Evolutionary conservation across 768 basidiomycete genomes (phyloP), one percentile per base, ranked within the genome.

Genomic region (Russula griseocarnosa): DNA sequence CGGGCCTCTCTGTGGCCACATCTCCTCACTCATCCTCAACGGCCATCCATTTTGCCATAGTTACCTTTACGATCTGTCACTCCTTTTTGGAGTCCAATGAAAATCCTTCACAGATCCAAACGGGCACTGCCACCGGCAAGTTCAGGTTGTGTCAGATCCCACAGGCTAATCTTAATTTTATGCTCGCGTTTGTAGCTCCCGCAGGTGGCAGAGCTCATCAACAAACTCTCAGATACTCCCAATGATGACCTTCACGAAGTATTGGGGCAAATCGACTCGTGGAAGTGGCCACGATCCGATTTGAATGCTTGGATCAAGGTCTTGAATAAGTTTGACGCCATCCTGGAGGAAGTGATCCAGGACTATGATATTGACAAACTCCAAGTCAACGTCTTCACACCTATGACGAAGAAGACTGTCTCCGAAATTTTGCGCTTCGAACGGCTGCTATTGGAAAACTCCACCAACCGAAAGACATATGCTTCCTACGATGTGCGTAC

Each of bases 281-380:
- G 97, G 97, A 87, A 83, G 73, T 98, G 92, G 88, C 92, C 94
- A 40, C 85, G 97, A 66, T 94, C 94, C 61, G 97, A 99, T 79
- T 82, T 99, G 65, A 94, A 97, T 76, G 86, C 90, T 61, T 99
- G 97, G 97, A 86, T 93, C 74, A 87, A 88, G 72, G 92, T 95
- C 62, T 84, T 99, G 54, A 96, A 99, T 82, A 90, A 90, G 73
- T 94, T 99, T 73, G 97, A 99, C 78, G 79, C 79, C 63, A 85
- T 97, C 67, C 82, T 98, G 69, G 94, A 90, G 71, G 85, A 85
- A 46, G 79, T 87, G 69, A 89, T 97, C 73, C 80, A 80, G 65
- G 86, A 88, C 74, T 96, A 98, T 74, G 86, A 90, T 59, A 81
- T 98, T 65, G 88, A 90, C 75, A 86, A 87, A 70, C 79, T 93